phyloP scores from a whole-genome alignment of 2,329 filamentous ascomycete genomes.

The Colletotrichum sublineola region DNA sequence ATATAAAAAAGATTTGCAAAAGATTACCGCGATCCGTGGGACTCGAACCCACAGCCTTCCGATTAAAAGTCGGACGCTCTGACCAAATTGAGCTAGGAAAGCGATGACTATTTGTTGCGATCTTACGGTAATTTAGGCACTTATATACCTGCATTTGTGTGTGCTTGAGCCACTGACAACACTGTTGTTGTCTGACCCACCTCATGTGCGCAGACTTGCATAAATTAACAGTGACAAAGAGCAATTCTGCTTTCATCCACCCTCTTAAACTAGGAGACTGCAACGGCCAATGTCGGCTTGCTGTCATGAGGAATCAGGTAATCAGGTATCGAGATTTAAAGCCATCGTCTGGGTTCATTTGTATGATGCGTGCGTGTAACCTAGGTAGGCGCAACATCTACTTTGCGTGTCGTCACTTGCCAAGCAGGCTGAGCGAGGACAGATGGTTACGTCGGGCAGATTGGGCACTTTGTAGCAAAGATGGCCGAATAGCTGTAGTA shows the following conservation, averaged over 20 bases:
- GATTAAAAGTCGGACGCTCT: slow-evolving; percentile 44
- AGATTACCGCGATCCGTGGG: slow-evolving; percentile 32
- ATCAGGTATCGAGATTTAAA: not conserved
- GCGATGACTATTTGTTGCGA: not conserved
- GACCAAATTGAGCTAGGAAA: slow-evolving; percentile 43
- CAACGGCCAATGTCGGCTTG: not conserved
- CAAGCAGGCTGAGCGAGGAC: not conserved
- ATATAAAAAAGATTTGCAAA: not conserved
- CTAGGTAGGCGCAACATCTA: not conserved
- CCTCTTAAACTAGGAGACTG: not conserved
- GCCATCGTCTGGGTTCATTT: not conserved
- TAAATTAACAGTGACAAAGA: not conserved
- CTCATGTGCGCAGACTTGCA: not conserved
- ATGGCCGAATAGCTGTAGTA: not conserved
- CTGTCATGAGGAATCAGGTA: not conserved
- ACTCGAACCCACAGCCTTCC: slow-evolving; percentile 42
- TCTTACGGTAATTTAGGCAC: fast-evolving
- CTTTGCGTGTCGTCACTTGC: not conserved
- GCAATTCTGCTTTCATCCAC: not conserved
- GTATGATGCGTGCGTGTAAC: too few relatives aligned
- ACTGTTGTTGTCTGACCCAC: not conserved
- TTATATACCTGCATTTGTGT: fast-evolving
- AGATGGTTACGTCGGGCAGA: not conserved
- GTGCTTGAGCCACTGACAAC: not conserved
- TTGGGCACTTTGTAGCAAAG: not conserved